phyloP scores from a whole-genome alignment of 345 rosid species.

The Noccaea bulbosa region DNA sequence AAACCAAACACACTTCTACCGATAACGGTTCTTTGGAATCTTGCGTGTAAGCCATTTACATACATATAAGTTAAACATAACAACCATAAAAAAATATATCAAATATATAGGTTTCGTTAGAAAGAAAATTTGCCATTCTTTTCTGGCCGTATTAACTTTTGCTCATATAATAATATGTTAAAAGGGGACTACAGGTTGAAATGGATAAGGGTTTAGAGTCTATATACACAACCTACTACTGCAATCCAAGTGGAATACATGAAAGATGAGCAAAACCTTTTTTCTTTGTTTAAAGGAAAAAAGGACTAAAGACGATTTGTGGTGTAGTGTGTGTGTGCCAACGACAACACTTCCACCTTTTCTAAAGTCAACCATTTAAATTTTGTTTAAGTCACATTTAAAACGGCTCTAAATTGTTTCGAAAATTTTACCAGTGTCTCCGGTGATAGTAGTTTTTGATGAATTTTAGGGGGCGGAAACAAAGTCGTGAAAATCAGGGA shows the following conservation, averaged over 20 bases:
- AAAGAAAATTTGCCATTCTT: constrained; percentile 4
- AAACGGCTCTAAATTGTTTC: constrained; percentile 14
- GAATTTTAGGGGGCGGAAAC: neutral
- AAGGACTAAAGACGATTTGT: neutral
- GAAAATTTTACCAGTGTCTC: neutral
- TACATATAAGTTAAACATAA: constrained; percentile 2
- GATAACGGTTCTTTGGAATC: constrained; percentile 14
- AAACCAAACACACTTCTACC: constrained; percentile 20
- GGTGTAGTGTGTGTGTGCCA: constrained; percentile 42
- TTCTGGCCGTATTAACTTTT: constrained; percentile 27
- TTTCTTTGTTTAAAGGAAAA: neutral
- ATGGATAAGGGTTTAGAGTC: constrained; percentile 36
- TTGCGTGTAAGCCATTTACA: constrained; percentile 13
- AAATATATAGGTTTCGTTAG: constrained; percentile 24
- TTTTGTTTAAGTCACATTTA: neutral
- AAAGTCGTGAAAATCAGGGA: neutral
- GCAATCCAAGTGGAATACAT: constrained; percentile 45
- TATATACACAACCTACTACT: constrained; percentile 17
- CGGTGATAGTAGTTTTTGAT: neutral
- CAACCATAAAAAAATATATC: neutral
- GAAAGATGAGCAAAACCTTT: constrained; percentile 20
- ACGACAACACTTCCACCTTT: constrained; percentile 42
- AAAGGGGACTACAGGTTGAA: neutral
- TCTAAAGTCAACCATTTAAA: constrained; percentile 40
- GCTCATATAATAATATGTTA: neutral